phyloP scores from a whole-genome alignment of 2,329 filamentous ascomycete species.

The Pseudocercospora crystallina region DNA sequence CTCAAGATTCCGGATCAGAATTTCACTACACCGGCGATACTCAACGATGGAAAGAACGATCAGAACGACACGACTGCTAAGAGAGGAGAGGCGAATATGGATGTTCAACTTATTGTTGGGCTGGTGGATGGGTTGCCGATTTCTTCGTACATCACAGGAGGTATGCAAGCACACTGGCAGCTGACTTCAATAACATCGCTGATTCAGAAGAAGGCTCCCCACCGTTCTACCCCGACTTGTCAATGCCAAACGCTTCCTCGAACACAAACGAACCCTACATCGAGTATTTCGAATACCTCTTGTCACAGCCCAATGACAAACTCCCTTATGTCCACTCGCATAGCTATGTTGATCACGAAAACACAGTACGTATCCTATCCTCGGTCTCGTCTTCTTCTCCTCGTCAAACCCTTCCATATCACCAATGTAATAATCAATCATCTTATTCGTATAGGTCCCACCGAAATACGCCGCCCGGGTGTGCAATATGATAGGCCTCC shows the following conservation, averaged over 20 bases:
- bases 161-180: too few species aligned
- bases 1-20: conserved; percentile 45
- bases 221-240: conserved; percentile 50
- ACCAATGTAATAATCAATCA: too few species aligned
- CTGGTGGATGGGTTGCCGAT: conserved; percentile 56
- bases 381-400: too few species aligned
- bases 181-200: conserved; percentile 49
- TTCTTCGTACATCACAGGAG: conserved; percentile 36
- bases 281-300: conserved; percentile 58
- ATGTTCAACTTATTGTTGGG: conserved; percentile 62
- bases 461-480: conserved; percentile 59
- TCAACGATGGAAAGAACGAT: conserved; percentile 24
- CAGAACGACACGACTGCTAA: conserved; percentile 17
- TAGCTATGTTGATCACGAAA: conserved; percentile 66
- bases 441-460: background rate
- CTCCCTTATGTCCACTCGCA: conserved; percentile 63
- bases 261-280: conserved; percentile 68
- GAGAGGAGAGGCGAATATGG: conserved; percentile 59
- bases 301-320: conserved; percentile 45
- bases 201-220: conserved; percentile 42
- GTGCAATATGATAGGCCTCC: conserved; percentile 63
- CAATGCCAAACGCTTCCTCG: conserved; percentile 34
- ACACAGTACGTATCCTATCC: conserved; percentile 40
- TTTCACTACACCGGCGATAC: conserved; percentile 34
- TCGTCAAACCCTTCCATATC: background rate